Evolutionary conservation across 176 grass and related monocot species (phyloP).

Genomic region (Carex littledalei): DNA sequence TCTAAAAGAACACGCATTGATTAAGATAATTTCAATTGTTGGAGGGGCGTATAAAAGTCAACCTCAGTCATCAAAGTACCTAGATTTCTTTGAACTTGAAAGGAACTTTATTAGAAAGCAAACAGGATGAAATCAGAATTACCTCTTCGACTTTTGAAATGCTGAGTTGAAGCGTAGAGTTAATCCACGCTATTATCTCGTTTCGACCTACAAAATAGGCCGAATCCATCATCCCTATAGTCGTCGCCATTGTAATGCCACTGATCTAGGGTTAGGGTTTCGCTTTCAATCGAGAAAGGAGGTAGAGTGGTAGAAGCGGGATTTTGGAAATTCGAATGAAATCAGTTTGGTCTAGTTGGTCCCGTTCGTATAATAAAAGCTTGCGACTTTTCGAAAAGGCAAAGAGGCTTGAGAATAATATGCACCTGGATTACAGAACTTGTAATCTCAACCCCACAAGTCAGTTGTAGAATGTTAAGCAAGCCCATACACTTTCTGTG

Average conservation of each 20-base stretch:
- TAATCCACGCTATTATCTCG: slow-evolving; percentile 97
- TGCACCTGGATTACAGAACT: neutral
- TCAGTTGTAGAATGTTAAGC: neutral
- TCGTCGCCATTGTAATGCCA: slow-evolving; percentile 46
- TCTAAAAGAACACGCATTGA: neutral
- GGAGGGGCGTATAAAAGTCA: neutral
- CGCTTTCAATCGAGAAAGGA: neutral
- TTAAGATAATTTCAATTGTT: neutral
- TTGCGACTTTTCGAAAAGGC: neutral
- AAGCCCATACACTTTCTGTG: neutral
- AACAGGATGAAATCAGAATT: neutral
- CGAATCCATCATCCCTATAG: slow-evolving; percentile 94
- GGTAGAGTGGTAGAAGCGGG: slow-evolving; percentile 7
- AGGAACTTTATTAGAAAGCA: neutral
- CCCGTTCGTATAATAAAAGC: neutral
- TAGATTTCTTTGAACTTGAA: neutral
- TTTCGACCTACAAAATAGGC: slow-evolving; percentile 95
- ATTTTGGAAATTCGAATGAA: slow-evolving; percentile 23
- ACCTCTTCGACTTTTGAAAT: slow-evolving; percentile 99
- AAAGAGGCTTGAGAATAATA: neutral
- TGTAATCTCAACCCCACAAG: neutral
- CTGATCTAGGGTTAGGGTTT: slow-evolving; percentile 11
- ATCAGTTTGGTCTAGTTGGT: neutral
- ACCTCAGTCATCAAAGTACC: neutral
- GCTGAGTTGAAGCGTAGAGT: slow-evolving; percentile 81